These are phyloP conservation scores for Penicillium canariense DNA, from an alignment of 495 filamentous ascomycete genomes.

Conservation along the genomic window DNA sequence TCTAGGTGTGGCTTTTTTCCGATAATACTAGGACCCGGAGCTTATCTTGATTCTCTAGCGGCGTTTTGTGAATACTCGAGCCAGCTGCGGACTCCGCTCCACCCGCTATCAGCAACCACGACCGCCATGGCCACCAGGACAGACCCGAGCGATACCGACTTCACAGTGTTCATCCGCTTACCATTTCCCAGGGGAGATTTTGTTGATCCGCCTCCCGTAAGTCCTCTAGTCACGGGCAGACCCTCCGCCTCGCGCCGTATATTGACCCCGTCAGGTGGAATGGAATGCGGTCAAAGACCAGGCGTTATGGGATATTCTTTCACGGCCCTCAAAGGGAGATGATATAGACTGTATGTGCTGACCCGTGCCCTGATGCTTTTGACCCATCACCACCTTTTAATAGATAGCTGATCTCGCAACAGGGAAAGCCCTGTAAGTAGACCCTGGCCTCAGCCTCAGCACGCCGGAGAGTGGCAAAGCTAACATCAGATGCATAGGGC, in stretches of 20 bases:
- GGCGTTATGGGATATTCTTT: conserved; percentile 86
- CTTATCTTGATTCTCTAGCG: background rate
- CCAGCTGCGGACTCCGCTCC: conserved; percentile 2
- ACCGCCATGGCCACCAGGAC: conserved; percentile 16
- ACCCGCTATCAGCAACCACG: background rate
- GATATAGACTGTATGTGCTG: conserved; percentile 84
- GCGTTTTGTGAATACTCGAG: background rate
- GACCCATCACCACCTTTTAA: too few species aligned
- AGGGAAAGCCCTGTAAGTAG: conserved; percentile 82
- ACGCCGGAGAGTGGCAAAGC: background rate
- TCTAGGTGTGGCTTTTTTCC: background rate
- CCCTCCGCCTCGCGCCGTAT: background rate
- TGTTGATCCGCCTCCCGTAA: conserved; percentile 82
- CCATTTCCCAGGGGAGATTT: conserved; percentile 87
- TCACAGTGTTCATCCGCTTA: conserved; percentile 80
- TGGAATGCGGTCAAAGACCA: conserved; percentile 83
- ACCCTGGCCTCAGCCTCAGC: conserved; percentile 7
- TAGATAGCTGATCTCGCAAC: conserved; percentile 8
- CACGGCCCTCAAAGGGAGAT: conserved; percentile 64
- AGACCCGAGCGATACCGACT: conserved; percentile 38
- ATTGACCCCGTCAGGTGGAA: conserved; percentile 49
- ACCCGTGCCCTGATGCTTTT: too few species aligned
- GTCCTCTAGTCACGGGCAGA: conserved; percentile 17
- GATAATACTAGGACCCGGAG: too few species aligned
- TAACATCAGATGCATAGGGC: conserved; percentile 43